Base-by-base conservation (phyloP, 2,329 filamentous ascomycete species). In the Thermoascus crustaceus region DNA sequence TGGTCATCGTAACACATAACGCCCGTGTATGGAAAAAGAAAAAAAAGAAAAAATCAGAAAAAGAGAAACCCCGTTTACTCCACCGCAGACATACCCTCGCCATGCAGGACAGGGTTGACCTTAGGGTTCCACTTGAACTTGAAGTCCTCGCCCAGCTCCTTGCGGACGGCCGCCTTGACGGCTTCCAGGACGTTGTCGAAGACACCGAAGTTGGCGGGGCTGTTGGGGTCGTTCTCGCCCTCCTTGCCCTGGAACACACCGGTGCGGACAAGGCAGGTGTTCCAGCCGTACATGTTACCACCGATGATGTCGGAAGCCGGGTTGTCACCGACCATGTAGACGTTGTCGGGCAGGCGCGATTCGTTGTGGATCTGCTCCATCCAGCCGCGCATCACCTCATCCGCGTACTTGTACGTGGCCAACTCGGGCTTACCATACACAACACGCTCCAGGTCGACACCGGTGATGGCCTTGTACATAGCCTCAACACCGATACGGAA, bases 281-380 rank as follows among this genome's bases (percentile, higher is more conserved):
- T 86, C 82, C 82, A 86, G 41, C 80, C 80, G 60, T 86, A 85
- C 73, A 80, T 82, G 71, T 86, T 86, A 42, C 81, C 82, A 43
- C 82, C 82, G 44, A 82, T 71, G 51, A 85, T 84, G 55, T 85
- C 80, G 17, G 77, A 82, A 17, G 77, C 76, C 5, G 80, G 80
- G 66, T 84, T 85, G 61, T 85, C 80, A 45, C 80, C 80, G 37
- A 85, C 67, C 80, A 85, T 85, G 71, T 85, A 85, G 57, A 84
- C 69, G 63, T 83, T 81, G 57, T 75, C 58, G 3, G 80, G 79
- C 26, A 84, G 66, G 41, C 64, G 69, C 67, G 82, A 77, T 59
- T 85, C 80, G 53, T 76, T 76, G 68, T 86, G 81, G 45, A 86
- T 75, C 49, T 76, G 68, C 48, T 81, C 80, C 80, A 85, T 85